These are phyloP conservation scores for Physaria fendleri DNA, from an alignment of 345 rosid species.

Conservation along the genomic window DNA sequence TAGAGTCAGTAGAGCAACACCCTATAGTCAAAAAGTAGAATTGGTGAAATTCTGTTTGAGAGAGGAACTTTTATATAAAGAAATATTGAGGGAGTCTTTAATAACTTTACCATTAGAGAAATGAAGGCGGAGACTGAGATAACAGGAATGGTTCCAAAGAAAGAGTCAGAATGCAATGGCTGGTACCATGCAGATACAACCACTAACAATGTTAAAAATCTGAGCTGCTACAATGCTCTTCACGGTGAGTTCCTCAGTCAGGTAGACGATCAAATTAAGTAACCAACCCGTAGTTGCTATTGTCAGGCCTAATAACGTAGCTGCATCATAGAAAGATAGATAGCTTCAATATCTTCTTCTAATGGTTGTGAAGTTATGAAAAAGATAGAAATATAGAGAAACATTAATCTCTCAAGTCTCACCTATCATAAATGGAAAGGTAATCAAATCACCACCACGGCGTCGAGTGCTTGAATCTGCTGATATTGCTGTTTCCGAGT, in stretches of 20 bases:
- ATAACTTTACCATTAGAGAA: slow-evolving; percentile 32
- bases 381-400: slow-evolving; percentile 12
- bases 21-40: slow-evolving; percentile 6
- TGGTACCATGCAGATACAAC: slow-evolving; percentile 34
- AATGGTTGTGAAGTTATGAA: not conserved
- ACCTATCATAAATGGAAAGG: slow-evolving; percentile 56
- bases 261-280: slow-evolving; percentile 37
- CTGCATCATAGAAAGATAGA: slow-evolving; percentile 25
- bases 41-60: not conserved
- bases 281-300: slow-evolving; percentile 42
- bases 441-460: slow-evolving; percentile 41
- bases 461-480: slow-evolving; percentile 11
- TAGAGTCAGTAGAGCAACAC: slow-evolving; percentile 31
- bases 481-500: not conserved
- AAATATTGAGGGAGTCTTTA: not conserved
- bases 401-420: not conserved
- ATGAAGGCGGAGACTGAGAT: slow-evolving; percentile 36
- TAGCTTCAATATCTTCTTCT: not conserved
- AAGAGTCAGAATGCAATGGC: slow-evolving; percentile 45
- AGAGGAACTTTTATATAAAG: not conserved
- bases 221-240: slow-evolving; percentile 44
- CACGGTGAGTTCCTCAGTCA: slow-evolving; percentile 36
- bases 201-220: slow-evolving; percentile 31
- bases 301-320: slow-evolving; percentile 32
- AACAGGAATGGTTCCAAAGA: slow-evolving; percentile 38